phyloP scores from a whole-genome alignment of 192 early-diverging fungal genomes.

The Spizellomyces sp. region DNA sequence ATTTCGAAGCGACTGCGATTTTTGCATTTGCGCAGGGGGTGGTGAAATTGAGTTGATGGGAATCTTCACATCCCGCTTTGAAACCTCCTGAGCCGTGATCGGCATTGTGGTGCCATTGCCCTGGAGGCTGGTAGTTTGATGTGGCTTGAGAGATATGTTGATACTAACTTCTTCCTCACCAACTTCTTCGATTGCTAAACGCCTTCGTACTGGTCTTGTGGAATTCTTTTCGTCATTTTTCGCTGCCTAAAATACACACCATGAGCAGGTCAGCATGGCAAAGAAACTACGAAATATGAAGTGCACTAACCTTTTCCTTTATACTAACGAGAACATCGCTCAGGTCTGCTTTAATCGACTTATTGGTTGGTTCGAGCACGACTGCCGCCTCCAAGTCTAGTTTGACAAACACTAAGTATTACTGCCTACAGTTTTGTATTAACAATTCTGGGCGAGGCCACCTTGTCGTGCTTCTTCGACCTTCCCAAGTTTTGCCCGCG shows the following conservation, averaged over 20 bases:
- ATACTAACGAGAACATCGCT: conserved; percentile 36
- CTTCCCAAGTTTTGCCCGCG: conserved; percentile 54
- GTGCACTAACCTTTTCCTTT: not conserved
- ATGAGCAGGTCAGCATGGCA: too few species aligned
- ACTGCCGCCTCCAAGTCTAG: conserved; percentile 67
- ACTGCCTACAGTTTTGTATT: not conserved
- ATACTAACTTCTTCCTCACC: conserved; percentile 36
- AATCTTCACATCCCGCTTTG: too few species aligned
- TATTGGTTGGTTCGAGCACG: conserved; percentile 69
- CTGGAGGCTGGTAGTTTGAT: too few species aligned
- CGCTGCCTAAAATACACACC: not conserved
- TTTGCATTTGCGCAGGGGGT: too few species aligned
- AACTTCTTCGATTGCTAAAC: conserved; percentile 59
- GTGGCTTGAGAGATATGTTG: too few species aligned
- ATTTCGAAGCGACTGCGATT: too few species aligned
- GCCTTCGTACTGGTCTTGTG: conserved; percentile 39
- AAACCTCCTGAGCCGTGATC: too few species aligned
- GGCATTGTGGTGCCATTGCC: too few species aligned
- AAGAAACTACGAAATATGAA: not conserved
- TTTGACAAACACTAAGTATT: not conserved
- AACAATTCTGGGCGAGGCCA: conserved; percentile 6
- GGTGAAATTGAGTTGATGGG: too few species aligned
- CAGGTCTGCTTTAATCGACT: conserved; percentile 65
- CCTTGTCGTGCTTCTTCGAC: conserved; percentile 58
- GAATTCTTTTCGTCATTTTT: not conserved